These are phyloP conservation scores for Synchytrium microbalum DNA, from an alignment of 371 early-diverging fungal genomes.

Conservation along the genomic window DNA sequence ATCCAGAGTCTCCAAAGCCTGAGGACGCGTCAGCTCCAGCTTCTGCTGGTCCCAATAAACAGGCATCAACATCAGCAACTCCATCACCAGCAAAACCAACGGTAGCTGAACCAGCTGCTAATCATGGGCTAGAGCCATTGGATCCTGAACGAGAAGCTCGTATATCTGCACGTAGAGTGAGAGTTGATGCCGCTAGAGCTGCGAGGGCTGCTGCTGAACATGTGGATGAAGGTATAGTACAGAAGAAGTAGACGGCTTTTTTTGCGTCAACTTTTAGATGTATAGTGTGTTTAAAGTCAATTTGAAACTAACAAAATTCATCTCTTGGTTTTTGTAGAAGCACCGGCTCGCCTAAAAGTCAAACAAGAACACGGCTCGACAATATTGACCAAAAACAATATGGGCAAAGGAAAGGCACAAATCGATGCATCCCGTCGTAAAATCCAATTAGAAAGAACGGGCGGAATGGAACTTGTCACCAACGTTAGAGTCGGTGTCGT, in stretches of 20 bases:
- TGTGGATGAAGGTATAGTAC: conserved; percentile 17
- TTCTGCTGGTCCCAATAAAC: too few species aligned
- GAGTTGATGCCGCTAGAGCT: conserved; percentile 31
- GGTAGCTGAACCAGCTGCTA: not conserved
- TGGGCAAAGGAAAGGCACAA: not conserved
- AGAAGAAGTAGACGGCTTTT: conserved; percentile 18
- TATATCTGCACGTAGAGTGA: conserved; percentile 26
- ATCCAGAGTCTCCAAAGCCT: too few species aligned
- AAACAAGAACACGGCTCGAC: not conserved
- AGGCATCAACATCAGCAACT: too few species aligned
- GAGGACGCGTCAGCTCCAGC: too few species aligned
- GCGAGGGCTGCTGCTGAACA: conserved; percentile 31
- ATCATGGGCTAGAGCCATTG: not conserved
- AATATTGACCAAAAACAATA: conserved; percentile 3
- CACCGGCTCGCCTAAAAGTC: not conserved
- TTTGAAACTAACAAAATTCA: too few species aligned
- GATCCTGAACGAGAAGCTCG: conserved; percentile 26
- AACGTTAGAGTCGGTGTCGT: conserved; percentile 34
- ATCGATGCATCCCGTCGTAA: conserved; percentile 1
- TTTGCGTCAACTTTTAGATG: not conserved
- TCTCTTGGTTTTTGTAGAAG: too few species aligned
- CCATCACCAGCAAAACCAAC: too few species aligned
- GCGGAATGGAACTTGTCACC: conserved; percentile 36
- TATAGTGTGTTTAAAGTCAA: not conserved
- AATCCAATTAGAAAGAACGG: not conserved